These are phyloP conservation scores for Houttuynia cordata DNA, from an alignment of 164 flowering plant species.

Conservation along the genomic window DNA sequence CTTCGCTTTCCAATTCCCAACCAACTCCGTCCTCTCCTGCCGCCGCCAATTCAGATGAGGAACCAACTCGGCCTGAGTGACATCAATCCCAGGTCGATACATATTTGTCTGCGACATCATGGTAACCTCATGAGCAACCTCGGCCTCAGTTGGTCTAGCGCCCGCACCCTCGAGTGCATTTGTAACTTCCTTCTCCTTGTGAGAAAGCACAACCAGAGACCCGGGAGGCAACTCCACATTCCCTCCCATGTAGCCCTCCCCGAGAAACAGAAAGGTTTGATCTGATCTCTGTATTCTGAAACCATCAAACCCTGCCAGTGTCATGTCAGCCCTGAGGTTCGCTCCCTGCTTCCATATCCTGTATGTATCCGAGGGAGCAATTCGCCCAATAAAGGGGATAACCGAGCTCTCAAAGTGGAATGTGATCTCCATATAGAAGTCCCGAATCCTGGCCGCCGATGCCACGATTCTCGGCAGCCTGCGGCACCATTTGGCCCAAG, in stretches of 20 bases:
- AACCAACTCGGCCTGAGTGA: constrained; percentile 92
- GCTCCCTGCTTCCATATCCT: constrained; percentile 97
- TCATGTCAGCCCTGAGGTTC: constrained; percentile 96
- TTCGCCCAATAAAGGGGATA: constrained; percentile 89
- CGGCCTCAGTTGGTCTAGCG: constrained; percentile 79
- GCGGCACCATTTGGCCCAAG: constrained; percentile 99
- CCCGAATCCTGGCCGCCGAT: constrained; percentile 71
- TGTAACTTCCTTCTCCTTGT: constrained; percentile 91
- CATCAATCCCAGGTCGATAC: constrained; percentile 99
- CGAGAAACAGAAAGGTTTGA: constrained; percentile 88
- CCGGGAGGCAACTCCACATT: constrained; percentile 61
- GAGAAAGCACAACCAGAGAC: constrained; percentile 84
- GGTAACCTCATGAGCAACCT: constrained; percentile 94
- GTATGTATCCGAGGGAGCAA: constrained; percentile 98
- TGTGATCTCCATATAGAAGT: constrained; percentile 96
- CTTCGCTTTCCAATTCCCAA: constrained; percentile 92
- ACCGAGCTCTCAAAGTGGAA: constrained; percentile 98
- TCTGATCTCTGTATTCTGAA: constrained; percentile 93
- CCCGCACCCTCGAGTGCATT: constrained; percentile 98
- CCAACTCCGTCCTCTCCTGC: constrained; percentile 91
- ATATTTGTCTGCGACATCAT: constrained; percentile 98
- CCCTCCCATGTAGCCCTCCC: constrained; percentile 69
- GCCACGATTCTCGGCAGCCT: constrained; percentile 87
- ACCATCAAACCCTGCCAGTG: constrained; percentile 98
- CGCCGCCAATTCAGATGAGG: constrained; percentile 94